Evolutionary conservation across 139 green algal genomes (phyloP), one percentile per base, ranked within the genome.

Genomic region (Coelastrella sp.): DNA sequence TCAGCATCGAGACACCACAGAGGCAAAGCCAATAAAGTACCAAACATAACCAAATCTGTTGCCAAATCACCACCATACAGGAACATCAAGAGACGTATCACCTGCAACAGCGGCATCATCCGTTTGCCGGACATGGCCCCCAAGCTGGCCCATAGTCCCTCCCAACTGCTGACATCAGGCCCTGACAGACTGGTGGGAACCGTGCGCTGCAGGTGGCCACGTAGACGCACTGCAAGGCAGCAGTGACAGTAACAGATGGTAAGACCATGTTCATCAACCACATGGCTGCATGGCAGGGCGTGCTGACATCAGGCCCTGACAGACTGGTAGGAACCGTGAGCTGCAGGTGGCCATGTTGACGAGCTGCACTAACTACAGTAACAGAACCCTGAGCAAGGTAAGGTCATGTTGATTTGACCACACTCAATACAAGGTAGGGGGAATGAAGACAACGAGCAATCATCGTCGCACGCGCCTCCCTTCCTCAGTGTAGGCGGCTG

Each of bases 111-210:
- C 56, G 87, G 87, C 79, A 91, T 20, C 64, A 86, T 71, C 59
- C 79, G 54, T 10, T 85, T 73, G 4, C 78, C 66, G 5, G 79
- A 77, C 77, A 86, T 81, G 17, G 61, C 16, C 4, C 4, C 23
- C 20, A 91, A 65, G 87, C 87, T 91, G 77, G 16, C 10, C 87
- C 87, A 91, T 17, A 91, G 78, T 5, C 64, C 77, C 19, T 86
- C 87, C 87, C 87, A 91, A 78, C 87, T 91, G 64, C 64, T 87
- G 8, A 86, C 22, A 58, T 91, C 87, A 59, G 87, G 87, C 5
- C 87, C 87, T 7, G 78, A 19, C 5, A 90, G 73, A 20, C 57
- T 14, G 73, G 56, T 5, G 2, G 61, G 11, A 71, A 23, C 57
- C 14, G 19, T 47, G n/a, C 73, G 85, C 57, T 83, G 73, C 56